Base-by-base conservation (phyloP, 371 early-diverging fungal genomes). In the Dipsacomyces acuminosporus region DNA sequence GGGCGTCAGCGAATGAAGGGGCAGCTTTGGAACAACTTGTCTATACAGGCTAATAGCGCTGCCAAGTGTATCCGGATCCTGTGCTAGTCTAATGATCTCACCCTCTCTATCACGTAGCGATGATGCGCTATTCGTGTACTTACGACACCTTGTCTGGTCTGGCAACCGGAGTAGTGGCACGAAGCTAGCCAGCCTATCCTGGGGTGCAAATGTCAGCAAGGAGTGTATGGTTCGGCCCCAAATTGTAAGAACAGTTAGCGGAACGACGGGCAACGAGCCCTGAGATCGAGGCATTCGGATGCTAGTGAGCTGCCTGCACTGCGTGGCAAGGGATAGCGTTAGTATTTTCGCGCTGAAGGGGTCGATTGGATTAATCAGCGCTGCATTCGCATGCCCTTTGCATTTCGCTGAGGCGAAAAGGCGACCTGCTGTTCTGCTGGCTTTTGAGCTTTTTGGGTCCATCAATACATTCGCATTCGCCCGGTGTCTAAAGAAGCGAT, bases 151-250 rank as follows among this genome's bases (percentile, higher is more conserved):
- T 42, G 42, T 15, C 23, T 15, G 15, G 17, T 15, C 4, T 17
- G 8, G 36, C 38, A 54, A 34, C 35, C 58, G 49, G 15, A 59
- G 45, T 23, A 69, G 45, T 7, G 64, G 64, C 36, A 48, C 69
- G 13, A 44, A 36, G 47, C 69, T 63, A 8, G 64, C 54, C 20
- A 69, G 46, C n/a, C 43, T 25, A 42, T 63, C 69, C 18, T 54
- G 59, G 8, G 59, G 69, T 38, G 56, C 41, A 23, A 51, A 69
- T 8, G 56, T 51, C 13, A 69, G 54, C 34, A 69, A 38, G 15
- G 63, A 45, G 23, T 69, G 69, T 11, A 59, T 52, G 7, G 59
- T 57, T 30, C 69, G 69, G 5, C 51, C 69, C 54, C 63, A 63
- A 9, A 67, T 54, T 17, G 69, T 67, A 8, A 62, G 25, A 6